phyloP scores from a whole-genome alignment of 352 stramenopile genomes.

The Plasmopara halstedii region DNA sequence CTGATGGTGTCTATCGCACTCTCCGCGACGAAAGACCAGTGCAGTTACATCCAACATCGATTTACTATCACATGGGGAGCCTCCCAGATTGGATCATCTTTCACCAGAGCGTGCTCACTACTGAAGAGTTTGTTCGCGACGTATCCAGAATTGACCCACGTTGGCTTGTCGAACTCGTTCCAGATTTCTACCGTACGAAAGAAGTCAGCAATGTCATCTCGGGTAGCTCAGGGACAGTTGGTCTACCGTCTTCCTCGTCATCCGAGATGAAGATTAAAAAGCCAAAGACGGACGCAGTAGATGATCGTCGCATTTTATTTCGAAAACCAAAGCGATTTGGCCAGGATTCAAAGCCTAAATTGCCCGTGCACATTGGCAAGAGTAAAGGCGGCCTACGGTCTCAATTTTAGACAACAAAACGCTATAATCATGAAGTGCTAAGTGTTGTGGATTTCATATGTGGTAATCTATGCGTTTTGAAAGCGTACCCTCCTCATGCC shows the following conservation, averaged over 20 bases:
- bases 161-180: slow-evolving; percentile 58
- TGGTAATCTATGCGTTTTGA: background rate
- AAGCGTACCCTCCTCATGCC: background rate
- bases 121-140: slow-evolving; percentile 89
- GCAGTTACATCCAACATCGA: slow-evolving; percentile 68
- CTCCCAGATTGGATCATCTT: slow-evolving; percentile 97
- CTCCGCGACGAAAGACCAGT: slow-evolving; percentile 59
- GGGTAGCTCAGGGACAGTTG: slow-evolving; percentile 56
- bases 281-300: slow-evolving; percentile 11
- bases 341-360: slow-evolving; percentile 26
- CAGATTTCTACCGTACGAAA: slow-evolving; percentile 67
- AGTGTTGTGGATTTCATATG: background rate
- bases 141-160: slow-evolving; percentile 65
- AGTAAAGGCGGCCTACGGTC: slow-evolving; percentile 72
- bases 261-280: slow-evolving; percentile 15
- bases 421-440: background rate
- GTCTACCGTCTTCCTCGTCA: slow-evolving; percentile 38
- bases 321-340: slow-evolving; percentile 40
- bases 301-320: slow-evolving; percentile 62
- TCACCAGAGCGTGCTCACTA: slow-evolving; percentile 97
- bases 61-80: slow-evolving; percentile 63
- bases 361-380: slow-evolving; percentile 78
- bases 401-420: slow-evolving; percentile 41
- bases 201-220: slow-evolving; percentile 62
- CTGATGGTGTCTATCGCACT: slow-evolving; percentile 58